Conservation (phyloP, 768 basidiomycete species). For the Suillus tomentosus region DNA sequence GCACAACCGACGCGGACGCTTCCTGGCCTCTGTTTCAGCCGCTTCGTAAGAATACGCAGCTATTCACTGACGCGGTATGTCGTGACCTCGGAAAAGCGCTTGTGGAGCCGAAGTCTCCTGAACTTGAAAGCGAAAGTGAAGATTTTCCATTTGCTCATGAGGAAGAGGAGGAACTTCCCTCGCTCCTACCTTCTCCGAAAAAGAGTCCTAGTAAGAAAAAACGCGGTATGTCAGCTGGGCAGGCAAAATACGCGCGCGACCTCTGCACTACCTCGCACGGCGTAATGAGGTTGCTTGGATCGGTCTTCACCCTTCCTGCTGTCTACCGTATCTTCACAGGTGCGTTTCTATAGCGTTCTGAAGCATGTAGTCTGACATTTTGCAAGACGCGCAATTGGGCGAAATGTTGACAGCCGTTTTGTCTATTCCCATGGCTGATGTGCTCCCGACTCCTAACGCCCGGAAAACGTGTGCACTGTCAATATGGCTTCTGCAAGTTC, state of each 20-base stretch:
- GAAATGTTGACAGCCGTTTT: constrained; percentile 64
- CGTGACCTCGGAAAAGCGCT: constrained; percentile 70
- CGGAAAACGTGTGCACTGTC: constrained; percentile 84
- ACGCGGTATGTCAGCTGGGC: constrained; percentile 73
- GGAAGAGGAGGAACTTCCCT: constrained; percentile 28
- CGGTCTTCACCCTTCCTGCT: constrained; percentile 61
- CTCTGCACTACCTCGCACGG: constrained; percentile 73
- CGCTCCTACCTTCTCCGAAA: constrained; percentile 66
- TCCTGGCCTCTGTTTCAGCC: constrained; percentile 77
- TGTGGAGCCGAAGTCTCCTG: constrained; percentile 49
- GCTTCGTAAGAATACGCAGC: constrained; percentile 52
- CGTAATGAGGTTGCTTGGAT: constrained; percentile 64
- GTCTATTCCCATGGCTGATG: constrained; percentile 68
- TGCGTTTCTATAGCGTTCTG: constrained; percentile 32
- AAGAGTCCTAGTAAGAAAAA: constrained; percentile 65
- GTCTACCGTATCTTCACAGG: constrained; percentile 63
- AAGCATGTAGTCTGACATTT: constrained; percentile 14
- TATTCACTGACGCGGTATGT: constrained; percentile 59
- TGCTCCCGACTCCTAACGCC: constrained; percentile 78
- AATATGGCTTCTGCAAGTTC: constrained; percentile 72
- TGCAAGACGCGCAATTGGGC: constrained; percentile 57
- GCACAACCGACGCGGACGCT: constrained; percentile 53
- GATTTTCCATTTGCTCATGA: constrained; percentile 11
- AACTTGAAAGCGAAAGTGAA: constrained; percentile 26
- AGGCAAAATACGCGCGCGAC: constrained; percentile 79